Evolutionary conservation across 164 flowering plant species (phyloP), one percentile per base, ranked within the genome.

Genomic region (Santalum album): DNA sequence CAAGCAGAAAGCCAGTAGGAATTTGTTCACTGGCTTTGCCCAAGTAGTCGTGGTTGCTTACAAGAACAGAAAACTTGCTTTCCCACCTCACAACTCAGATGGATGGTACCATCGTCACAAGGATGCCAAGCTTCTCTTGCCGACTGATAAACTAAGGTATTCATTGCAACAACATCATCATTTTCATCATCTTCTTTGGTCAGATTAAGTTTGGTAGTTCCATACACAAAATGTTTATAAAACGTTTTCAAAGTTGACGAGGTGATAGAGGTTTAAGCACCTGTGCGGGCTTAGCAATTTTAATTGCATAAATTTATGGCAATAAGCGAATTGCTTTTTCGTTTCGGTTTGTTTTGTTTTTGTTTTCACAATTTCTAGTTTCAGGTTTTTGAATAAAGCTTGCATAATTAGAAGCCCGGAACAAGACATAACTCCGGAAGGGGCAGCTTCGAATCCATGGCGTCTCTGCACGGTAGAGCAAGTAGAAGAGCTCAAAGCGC

Each of bases 401-500:
- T 82, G 87, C 65, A 54, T 79, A 14, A 63, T 79, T n/a, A 56
- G 65, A 49, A 67, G 63, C 24, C 65, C 75, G 0, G 75, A 72
- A 29, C 56, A 66, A 32, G 82, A 79, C 24, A 39, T 74, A 19
- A 39, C 46, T 14, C 42, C 64, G n/a, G 63, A 71, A 43, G 81
- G 78, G 21, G 61, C 58, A 40, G 73, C 81, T 7, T 23, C 56
- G 16, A 65, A 74, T 43, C 78, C 77, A 6, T 82, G 84, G 84
- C 62, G 60, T 12, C 64, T 82, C 17, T 79, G 82, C 78, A 65
- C 87, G 1, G 67, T 73, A 22, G 71, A 75, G 34, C 77, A 82
- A 70, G 87, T 79, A 11, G 87, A 82, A 58, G 82, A 72, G 71
- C 75, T 79, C 6, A 82, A 82, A 53, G 69, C 84, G 3, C 69